Percentiles rank a stretch among this genome's conserved stretches.
phyloP scores from a whole-genome alignment of 1,139 yeast genomes.

The Nakaseomyces kungkrabaensis region DNA sequence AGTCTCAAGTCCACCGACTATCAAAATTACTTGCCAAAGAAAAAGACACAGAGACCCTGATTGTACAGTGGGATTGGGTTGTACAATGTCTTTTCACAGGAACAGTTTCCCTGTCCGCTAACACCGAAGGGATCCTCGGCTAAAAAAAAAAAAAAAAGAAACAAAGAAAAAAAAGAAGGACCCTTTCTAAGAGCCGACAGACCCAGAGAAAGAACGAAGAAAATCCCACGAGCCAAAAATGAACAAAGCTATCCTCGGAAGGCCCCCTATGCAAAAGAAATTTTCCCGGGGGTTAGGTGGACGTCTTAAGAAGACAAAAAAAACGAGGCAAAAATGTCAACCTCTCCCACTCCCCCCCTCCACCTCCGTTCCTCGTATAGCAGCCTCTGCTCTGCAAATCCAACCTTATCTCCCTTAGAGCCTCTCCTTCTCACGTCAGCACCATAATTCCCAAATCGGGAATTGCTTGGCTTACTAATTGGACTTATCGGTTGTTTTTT shows the following conservation, averaged over 20 bases:
- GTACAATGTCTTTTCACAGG: constrained; percentile 48
- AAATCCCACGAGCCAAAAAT: too few relatives aligned
- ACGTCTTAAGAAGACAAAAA: too few relatives aligned
- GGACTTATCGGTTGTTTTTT: background rate
- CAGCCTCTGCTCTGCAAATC: background rate
- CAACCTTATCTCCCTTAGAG: background rate
- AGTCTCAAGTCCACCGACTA: constrained; percentile 37
- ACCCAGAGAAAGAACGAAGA: too few relatives aligned
- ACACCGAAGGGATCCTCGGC: background rate
- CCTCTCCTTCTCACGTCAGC: background rate
- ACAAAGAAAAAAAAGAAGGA: background rate
- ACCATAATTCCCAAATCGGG: constrained; percentile 10
- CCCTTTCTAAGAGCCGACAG: too few relatives aligned
- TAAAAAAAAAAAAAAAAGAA: background rate
- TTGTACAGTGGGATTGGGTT: constrained; percentile 65
- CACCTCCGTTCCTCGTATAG: background rate
- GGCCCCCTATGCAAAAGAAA: too few relatives aligned
- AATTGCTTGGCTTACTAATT: constrained; percentile 24
- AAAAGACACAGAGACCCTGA: constrained; percentile 25
- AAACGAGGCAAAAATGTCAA: too few relatives aligned
- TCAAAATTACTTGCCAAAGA: constrained; percentile 24
- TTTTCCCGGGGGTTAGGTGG: too few relatives aligned
- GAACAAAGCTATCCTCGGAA: too few relatives aligned
- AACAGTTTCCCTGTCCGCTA: constrained; percentile 16
- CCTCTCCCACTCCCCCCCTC: background rate